Evolutionary conservation across 192 early-diverging fungal genomes (phyloP), one percentile per base, ranked within the genome.

Genomic region (Coemansia sp.): DNA sequence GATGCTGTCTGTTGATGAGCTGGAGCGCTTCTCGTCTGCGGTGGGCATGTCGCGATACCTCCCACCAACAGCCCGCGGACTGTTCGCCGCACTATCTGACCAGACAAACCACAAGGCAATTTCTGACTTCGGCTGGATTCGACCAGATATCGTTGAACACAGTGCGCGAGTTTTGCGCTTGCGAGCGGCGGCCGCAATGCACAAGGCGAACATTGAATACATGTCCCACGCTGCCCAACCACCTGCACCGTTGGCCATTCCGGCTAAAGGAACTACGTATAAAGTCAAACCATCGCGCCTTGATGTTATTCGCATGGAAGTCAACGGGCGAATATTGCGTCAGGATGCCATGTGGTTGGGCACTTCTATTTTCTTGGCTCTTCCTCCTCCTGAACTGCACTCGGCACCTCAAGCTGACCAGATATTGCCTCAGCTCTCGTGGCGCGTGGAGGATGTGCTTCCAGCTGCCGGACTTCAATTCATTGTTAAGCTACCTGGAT

Each of bases 401-500:
- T n/a, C n/a, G n/a, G n/a, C n/a, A n/a, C n/a, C n/a, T n/a, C n/a
- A n/a, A n/a, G n/a, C n/a, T n/a, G n/a, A 2, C 3, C 23, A 6
- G 32, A 3, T 6, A 27, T 10, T 11, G 45, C 8, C 7, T n/a
- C 27, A 29, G 6, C 4, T 47, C 26, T 47, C 45, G 0, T 50
- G 47, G 32, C 40, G 9, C 1, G 15, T 57, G n/a, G 4, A 33
- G 8, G 25, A 13, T 1, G 38, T 52, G 1, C 53, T 75, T 17
- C 71, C 71, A 0, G 27, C 65, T 4, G 60, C 38, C 13, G 71
- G 71, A 0, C 65, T 75, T 3, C 71, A 75, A 7, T 75, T 65
- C 32, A 61, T 75, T 19, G 36, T 75, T 23, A 27, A 53, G 35
- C 2, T 68, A 0, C 60, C 67, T 3, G 31, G 21, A 31, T 0